A percentile compares a stretch with the other conserved stretches of the same genome.
Conservation (phyloP, 208 protist genomes). For the Trypanosoma lewisi region DNA sequence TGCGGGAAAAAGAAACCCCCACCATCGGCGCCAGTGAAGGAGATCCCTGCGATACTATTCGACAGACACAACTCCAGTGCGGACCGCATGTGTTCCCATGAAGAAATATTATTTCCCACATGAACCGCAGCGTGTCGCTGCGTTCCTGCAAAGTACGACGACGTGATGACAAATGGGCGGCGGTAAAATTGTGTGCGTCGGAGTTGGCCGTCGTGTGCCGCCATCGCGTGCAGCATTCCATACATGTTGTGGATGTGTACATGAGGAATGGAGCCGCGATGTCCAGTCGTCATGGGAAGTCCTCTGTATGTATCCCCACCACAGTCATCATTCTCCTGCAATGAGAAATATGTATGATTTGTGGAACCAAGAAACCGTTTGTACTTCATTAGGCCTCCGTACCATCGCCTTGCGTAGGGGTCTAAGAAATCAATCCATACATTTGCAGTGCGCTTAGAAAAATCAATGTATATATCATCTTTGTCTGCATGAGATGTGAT, state of each 20-base stretch:
- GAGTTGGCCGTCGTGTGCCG: constrained; percentile 72
- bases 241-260: constrained; percentile 97
- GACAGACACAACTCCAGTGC: constrained; percentile 82
- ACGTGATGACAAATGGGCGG: constrained; percentile 94
- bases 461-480: constrained; percentile 81
- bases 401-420: constrained; percentile 83
- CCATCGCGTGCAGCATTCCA: constrained; percentile 75
- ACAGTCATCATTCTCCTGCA: constrained; percentile 96
- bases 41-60: constrained; percentile 87
- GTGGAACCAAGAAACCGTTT: constrained; percentile 91
- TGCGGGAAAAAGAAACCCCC: constrained; percentile 91
- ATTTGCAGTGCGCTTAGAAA: constrained; percentile 85
- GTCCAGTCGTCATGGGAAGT: constrained; percentile 90
- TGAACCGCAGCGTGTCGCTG: constrained; percentile 94
- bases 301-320: constrained; percentile 81
- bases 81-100: constrained; percentile 40
- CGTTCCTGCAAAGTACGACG: constrained; percentile 95
- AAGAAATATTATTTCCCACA: constrained; percentile 18
- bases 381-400: constrained; percentile 79
- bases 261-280: constrained; percentile 74
- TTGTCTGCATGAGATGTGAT: constrained; percentile 63
- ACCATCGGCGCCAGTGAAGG: constrained; percentile 95
- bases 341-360: constrained; percentile 91
- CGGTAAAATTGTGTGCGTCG: constrained; percentile 39
- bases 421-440: constrained; percentile 91